Percentiles rank a stretch among this genome's conserved stretches.
Evolutionary conservation across 352 stramenopile species (phyloP).

Genomic region (Phytophthora hybrid): DNA sequence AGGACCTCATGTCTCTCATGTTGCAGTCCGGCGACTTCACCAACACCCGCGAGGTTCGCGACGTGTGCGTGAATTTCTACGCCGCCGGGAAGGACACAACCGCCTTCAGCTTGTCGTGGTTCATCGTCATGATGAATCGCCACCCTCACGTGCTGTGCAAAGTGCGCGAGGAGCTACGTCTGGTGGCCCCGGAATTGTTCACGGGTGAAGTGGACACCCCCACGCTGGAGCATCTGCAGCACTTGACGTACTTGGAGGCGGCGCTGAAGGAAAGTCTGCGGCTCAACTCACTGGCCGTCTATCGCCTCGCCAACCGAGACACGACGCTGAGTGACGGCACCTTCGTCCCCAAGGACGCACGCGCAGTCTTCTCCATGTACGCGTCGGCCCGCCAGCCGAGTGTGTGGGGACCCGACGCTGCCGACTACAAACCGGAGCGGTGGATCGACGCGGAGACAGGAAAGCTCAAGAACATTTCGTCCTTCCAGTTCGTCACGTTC

Average conservation of each 20-base stretch:
- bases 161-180: conserved; percentile 46
- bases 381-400: conserved; percentile 28
- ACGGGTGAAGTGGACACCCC: conserved; percentile 31
- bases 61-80: conserved; percentile 81
- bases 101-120: conserved; percentile 63
- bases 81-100: conserved; percentile 76
- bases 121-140: conserved; percentile 71
- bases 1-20: conserved; percentile 56
- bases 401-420: conserved; percentile 54
- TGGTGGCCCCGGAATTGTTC: conserved; percentile 33
- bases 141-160: conserved; percentile 53
- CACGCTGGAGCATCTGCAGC: conserved; percentile 41
- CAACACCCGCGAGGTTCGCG: conserved; percentile 46
- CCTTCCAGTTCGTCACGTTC: conserved; percentile 47
- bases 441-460: conserved; percentile 40
- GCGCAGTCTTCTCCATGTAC: conserved; percentile 40
- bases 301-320: conserved; percentile 49
- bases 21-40: conserved; percentile 43
- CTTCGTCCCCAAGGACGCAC: conserved; percentile 35
- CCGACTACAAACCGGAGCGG: conserved; percentile 52
- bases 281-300: conserved; percentile 51
- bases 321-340: conserved; percentile 60
- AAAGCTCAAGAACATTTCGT: conserved; percentile 38
- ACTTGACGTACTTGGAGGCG: conserved; percentile 57
- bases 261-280: conserved; percentile 59